A percentile compares a stretch with the other conserved stretches of the same genome.
phyloP scores from a whole-genome alignment of 164 flowering plant species.

The Cinnamomum chago region DNA sequence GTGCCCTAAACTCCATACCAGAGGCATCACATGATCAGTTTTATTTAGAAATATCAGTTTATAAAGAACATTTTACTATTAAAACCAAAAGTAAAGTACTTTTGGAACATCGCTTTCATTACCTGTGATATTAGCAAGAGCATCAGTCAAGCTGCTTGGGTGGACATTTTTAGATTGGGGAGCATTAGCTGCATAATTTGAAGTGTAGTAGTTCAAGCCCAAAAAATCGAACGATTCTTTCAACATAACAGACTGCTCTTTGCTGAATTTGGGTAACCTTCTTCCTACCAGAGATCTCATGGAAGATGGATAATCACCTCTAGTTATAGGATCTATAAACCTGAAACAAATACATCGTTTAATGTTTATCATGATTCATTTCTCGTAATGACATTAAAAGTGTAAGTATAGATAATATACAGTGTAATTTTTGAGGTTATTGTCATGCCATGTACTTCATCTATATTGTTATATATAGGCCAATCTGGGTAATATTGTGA shows the following conservation, averaged over 20 bases:
- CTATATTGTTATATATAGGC: no score
- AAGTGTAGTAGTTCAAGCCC: constrained; percentile 41
- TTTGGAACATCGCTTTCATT: not conserved
- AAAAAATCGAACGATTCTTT: constrained; percentile 37
- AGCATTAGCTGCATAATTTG: constrained; percentile 28
- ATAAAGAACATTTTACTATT: not conserved
- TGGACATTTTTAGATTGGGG: not conserved
- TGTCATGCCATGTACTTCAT: no score
- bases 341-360: constrained; percentile 19
- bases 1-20: no score
- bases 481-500: no score
- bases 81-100: not conserved
- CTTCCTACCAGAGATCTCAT: constrained; percentile 36
- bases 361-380: no score
- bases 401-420: no score
- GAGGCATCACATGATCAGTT: no score
- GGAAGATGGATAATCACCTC: constrained; percentile 45
- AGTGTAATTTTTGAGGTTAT: no score
- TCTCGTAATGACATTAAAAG: no score
- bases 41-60: no score
- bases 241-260: constrained; percentile 27
- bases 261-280: constrained; percentile 50
- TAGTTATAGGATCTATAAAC: constrained; percentile 43
- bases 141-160: constrained; percentile 20
- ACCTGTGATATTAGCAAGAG: constrained; percentile 3